Conservation (phyloP, 2,329 filamentous ascomycete genomes). For the Myriosclerotinia duriaeana region DNA sequence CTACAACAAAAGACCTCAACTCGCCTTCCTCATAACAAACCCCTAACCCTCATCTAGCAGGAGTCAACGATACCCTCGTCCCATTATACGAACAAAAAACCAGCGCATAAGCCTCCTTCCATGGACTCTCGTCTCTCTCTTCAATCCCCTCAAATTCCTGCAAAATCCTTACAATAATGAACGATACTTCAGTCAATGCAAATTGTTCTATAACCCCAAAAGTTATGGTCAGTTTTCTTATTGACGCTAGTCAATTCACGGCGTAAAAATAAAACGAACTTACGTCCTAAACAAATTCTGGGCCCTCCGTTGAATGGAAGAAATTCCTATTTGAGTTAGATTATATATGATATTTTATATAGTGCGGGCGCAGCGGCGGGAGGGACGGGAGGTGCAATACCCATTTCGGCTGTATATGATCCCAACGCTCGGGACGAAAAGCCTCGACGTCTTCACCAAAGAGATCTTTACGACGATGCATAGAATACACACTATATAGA, state of each 20-base stretch:
- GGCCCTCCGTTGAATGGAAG: conserved; percentile 72
- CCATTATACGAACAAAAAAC: conserved; percentile 19
- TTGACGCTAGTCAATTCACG: neutral
- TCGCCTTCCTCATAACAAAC: neutral
- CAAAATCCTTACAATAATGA: conserved; percentile 26
- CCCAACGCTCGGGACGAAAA: conserved; percentile 46
- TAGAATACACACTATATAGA: conserved; percentile 31
- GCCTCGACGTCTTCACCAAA: conserved; percentile 44
- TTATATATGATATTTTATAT: neutral
- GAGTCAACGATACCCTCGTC: conserved; percentile 6
- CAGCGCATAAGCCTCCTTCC: conserved; percentile 18
- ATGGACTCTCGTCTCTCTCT: conserved; percentile 19
- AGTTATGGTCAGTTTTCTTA: neutral
- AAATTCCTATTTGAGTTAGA: conserved; percentile 54
- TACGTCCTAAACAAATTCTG: conserved; percentile 63
- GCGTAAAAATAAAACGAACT: neutral
- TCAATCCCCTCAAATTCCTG: conserved; percentile 45
- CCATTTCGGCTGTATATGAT: conserved; percentile 26
- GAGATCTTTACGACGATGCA: conserved; percentile 44
- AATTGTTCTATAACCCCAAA: conserved; percentile 18
- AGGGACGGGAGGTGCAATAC: neutral
- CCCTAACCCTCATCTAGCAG: neutral
- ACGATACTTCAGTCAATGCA: conserved; percentile 24
- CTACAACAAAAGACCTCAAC: neutral
- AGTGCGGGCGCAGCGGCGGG: too few relatives aligned